Conservation (phyloP, 2,329 filamentous ascomycete species). For the Penicillium sp. region DNA sequence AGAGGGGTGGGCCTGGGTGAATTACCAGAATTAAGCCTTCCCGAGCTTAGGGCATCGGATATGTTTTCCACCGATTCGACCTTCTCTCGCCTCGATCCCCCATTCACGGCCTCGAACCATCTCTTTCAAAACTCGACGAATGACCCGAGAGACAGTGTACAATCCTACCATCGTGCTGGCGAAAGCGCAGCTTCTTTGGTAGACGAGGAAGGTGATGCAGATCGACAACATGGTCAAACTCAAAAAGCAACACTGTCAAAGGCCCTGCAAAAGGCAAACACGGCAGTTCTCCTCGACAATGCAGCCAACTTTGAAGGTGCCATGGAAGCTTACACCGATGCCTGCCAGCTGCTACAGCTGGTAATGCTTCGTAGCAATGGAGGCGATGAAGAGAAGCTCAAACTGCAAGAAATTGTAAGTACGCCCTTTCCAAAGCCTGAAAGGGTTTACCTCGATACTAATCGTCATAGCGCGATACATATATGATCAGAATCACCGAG, state of each 20-base stretch:
- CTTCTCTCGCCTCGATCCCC: slow-evolving; percentile 23
- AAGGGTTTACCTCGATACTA: background rate
- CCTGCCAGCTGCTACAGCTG: slow-evolving; percentile 78
- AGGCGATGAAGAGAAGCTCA: slow-evolving; percentile 73
- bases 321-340: slow-evolving; percentile 83
- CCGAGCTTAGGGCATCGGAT: slow-evolving; percentile 17
- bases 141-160: slow-evolving; percentile 3
- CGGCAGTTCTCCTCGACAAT: slow-evolving; percentile 91
- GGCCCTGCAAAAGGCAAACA: slow-evolving; percentile 90
- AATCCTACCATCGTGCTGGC: slow-evolving; percentile 21
- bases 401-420: slow-evolving; percentile 88
- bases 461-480: slow-evolving; percentile 67
- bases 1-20: slow-evolving; percentile 7
- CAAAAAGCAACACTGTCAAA: slow-evolving; percentile 97
- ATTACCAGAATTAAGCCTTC: slow-evolving; percentile 17
- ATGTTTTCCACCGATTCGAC: slow-evolving; percentile 15
- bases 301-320: slow-evolving; percentile 90
- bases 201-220: slow-evolving; percentile 25
- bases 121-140: slow-evolving; percentile 15
- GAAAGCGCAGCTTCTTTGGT: slow-evolving; percentile 24
- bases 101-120: slow-evolving; percentile 18
- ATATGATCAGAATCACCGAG: slow-evolving; percentile 83
- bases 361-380: slow-evolving; percentile 80
- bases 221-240: slow-evolving; percentile 51
- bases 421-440: background rate